Percentiles rank a stretch among this genome's conserved stretches.
Conservation (phyloP, 2,329 filamentous ascomycete genomes). For the Colletotrichum filicis region DNA sequence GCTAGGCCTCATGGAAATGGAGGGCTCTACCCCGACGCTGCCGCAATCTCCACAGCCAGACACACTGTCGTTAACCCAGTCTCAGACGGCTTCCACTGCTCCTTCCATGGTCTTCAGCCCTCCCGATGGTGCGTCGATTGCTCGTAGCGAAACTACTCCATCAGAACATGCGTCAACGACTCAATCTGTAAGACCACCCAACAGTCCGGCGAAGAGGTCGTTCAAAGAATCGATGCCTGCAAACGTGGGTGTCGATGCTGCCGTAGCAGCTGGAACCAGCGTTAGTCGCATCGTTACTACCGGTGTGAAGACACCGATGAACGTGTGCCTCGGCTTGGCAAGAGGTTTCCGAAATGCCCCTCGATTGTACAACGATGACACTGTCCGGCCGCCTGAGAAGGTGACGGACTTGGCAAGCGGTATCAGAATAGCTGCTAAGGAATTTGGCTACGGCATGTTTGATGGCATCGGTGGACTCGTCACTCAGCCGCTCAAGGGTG, state of each 20-base stretch:
- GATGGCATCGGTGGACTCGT: conserved; percentile 85
- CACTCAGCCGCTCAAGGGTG: conserved; percentile 77
- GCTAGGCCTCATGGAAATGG: conserved; percentile 21
- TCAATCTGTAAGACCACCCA: conserved; percentile 6
- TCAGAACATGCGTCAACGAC: conserved; percentile 42
- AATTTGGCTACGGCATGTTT: conserved; percentile 81
- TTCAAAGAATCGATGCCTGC: conserved; percentile 37
- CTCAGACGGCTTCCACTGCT: conserved; percentile 8
- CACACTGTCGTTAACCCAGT: neutral
- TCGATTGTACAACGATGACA: conserved; percentile 85
- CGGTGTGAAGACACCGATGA: conserved; percentile 84
- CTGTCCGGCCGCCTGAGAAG: conserved; percentile 80
- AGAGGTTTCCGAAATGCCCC: conserved; percentile 92
- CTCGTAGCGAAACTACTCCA: conserved; percentile 46
- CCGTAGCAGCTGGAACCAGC: conserved; percentile 73
- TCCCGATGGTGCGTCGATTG: conserved; percentile 39
- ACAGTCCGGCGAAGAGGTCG: conserved; percentile 32
- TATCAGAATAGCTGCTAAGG: conserved; percentile 80
- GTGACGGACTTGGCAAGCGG: conserved; percentile 83
- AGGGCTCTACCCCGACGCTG: conserved; percentile 20
- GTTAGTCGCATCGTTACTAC: conserved; percentile 78
- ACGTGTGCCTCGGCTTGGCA: conserved; percentile 84
- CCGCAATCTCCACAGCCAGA: conserved; percentile 15
- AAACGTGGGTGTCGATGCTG: conserved; percentile 61
- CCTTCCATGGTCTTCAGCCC: conserved; percentile 40